A percentile compares a stretch with the other conserved stretches of the same genome.
Evolutionary conservation across 2,329 filamentous ascomycete genomes (phyloP).

Genomic region (Exophiala sp.): DNA sequence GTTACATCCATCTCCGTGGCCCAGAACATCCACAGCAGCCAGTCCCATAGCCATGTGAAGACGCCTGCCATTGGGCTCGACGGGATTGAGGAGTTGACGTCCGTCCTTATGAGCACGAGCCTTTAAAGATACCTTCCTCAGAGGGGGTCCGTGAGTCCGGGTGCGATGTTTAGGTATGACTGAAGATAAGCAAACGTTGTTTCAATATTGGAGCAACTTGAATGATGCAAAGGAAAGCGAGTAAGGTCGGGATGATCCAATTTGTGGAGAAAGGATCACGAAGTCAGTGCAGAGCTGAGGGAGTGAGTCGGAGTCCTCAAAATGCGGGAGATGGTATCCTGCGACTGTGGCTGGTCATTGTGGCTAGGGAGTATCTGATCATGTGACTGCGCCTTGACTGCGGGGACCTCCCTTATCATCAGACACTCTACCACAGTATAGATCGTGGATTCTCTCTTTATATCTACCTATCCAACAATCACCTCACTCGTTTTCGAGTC

Average conservation of each 20-base stretch:
- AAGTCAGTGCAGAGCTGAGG: too few species aligned
- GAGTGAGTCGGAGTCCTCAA: too few species aligned
- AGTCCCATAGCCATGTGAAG: constrained; percentile 95
- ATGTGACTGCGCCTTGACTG: neutral
- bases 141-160: too few species aligned
- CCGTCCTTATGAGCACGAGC: neutral
- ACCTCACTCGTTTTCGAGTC: too few species aligned
- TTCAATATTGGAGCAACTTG: too few species aligned
- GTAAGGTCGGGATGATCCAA: neutral
- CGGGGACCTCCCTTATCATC: too few species aligned
- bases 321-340: neutral
- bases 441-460: too few species aligned
- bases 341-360: neutral
- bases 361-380: neutral
- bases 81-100: neutral
- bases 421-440: neutral
- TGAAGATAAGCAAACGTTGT: too few species aligned
- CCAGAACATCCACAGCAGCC: constrained; percentile 97
- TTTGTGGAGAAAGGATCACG: too few species aligned
- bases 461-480: too few species aligned
- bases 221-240: neutral
- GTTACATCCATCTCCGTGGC: constrained; percentile 99
- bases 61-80: constrained; percentile 75
- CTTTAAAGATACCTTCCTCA: too few species aligned
- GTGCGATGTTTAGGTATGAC: too few species aligned